A percentile compares a stretch with the other conserved stretches of the same genome.
Evolutionary conservation across 345 rosid species (phyloP).

Genomic region (Populus tremula): DNA sequence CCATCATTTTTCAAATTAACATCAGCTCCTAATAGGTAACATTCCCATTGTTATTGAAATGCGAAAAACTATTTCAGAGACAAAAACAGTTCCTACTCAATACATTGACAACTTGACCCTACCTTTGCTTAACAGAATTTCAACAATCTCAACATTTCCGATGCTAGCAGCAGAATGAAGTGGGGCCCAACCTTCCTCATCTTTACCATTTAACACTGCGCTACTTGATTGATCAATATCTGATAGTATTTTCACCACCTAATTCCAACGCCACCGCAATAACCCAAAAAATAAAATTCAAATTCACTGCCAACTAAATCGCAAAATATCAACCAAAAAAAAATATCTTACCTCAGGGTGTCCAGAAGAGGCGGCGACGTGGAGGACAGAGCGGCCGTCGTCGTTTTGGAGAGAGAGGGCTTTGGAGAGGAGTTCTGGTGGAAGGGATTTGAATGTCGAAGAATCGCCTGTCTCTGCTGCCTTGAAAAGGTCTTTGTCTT

Average conservation of each 20-base stretch:
- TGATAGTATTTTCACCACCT: slow-evolving; percentile 60
- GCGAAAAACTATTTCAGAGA: neutral
- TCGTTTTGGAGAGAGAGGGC: slow-evolving; percentile 63
- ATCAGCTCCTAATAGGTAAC: slow-evolving; percentile 58
- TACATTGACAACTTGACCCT: neutral
- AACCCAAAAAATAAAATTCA: neutral
- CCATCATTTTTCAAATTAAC: slow-evolving; percentile 70
- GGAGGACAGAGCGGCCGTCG: slow-evolving; percentile 85
- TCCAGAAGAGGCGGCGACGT: slow-evolving; percentile 62
- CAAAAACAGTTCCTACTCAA: neutral
- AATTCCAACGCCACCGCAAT: slow-evolving; percentile 7
- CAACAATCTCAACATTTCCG: slow-evolving; percentile 59
- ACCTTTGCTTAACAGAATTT: slow-evolving; percentile 59
- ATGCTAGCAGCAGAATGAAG: slow-evolving; percentile 82
- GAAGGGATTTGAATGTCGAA: slow-evolving; percentile 49
- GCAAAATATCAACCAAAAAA: no score
- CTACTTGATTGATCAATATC: slow-evolving; percentile 44
- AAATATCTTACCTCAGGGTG: slow-evolving; percentile 37
- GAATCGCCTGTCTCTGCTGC: slow-evolving; percentile 81
- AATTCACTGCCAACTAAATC: neutral
- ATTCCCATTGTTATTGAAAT: neutral
- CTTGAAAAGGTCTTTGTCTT: slow-evolving; percentile 60
- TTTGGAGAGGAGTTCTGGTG: slow-evolving; percentile 43
- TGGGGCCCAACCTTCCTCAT: slow-evolving; percentile 97
- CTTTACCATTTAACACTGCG: slow-evolving; percentile 45